Conservation (phyloP, 192 early-diverging fungal genomes). For the Backusella tuberculispora region DNA sequence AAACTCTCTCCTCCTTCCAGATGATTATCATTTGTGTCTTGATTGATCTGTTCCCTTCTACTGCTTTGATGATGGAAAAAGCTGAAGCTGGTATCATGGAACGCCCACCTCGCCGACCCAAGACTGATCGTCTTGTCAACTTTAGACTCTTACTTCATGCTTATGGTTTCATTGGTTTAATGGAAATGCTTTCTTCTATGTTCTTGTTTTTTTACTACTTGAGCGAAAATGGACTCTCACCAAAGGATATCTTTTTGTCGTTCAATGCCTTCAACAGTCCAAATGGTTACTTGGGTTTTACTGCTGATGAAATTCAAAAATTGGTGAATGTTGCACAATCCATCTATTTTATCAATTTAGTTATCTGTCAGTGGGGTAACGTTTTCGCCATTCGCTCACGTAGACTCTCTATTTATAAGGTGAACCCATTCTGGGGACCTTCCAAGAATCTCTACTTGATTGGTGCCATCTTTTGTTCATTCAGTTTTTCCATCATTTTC, state of each 20-base stretch:
- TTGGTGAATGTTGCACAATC: constrained; percentile 58
- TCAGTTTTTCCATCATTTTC: constrained; percentile 53
- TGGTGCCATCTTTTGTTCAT: constrained; percentile 49
- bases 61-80: constrained; percentile 76
- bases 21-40: constrained; percentile 75
- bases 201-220: constrained; percentile 77
- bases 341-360: constrained; percentile 66
- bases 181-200: constrained; percentile 68
- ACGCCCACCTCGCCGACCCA: constrained; percentile 72
- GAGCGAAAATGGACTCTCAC: constrained; percentile 47
- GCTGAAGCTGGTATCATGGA: constrained; percentile 77
- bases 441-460: constrained; percentile 64
- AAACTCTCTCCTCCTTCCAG: constrained; percentile 77
- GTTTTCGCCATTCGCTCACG: constrained; percentile 60
- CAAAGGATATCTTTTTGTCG: constrained; percentile 52
- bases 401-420: constrained; percentile 57
- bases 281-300: constrained; percentile 43
- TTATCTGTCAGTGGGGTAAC: constrained; percentile 65
- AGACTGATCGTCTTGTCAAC: constrained; percentile 69
- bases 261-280: constrained; percentile 41
- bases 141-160: constrained; percentile 69
- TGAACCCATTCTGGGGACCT: constrained; percentile 62
- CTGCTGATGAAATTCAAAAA: constrained; percentile 47
- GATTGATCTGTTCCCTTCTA: constrained; percentile 64
- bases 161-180: constrained; percentile 80